Conservation (phyloP, 2,329 filamentous ascomycete species). For the Rugonectria rugulosa region DNA sequence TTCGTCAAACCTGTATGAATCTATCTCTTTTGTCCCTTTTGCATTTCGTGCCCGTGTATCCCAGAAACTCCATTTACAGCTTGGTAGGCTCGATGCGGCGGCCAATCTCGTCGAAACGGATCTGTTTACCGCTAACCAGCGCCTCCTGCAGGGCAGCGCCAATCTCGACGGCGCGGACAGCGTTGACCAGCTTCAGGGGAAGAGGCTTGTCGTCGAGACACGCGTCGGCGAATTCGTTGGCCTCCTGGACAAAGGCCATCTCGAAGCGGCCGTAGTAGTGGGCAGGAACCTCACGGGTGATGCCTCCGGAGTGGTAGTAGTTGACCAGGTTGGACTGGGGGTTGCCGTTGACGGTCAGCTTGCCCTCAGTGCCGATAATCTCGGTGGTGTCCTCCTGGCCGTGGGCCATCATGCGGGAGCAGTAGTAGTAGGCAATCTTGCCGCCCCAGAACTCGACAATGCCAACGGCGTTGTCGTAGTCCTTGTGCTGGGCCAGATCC, state of each 20-base stretch:
- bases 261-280: constrained; percentile 70
- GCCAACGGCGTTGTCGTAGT: constrained; percentile 50
- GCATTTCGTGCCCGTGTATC: background rate
- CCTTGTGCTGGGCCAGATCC: constrained; percentile 37
- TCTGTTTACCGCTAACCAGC: constrained; percentile 14
- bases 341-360: constrained; percentile 66
- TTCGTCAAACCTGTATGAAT: background rate
- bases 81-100: constrained; percentile 18
- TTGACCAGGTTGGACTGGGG: constrained; percentile 62
- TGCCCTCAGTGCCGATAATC: constrained; percentile 72
- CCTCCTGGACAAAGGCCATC: constrained; percentile 67
- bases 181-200: constrained; percentile 40
- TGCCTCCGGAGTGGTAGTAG: constrained; percentile 53
- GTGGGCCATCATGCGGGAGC: constrained; percentile 70
- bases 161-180: constrained; percentile 21
- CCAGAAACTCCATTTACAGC: constrained; percentile 5
- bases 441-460: constrained; percentile 71
- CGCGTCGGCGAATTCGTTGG: constrained; percentile 66
- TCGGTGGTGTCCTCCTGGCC: constrained; percentile 74
- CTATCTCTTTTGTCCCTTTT: background rate
- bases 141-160: constrained; percentile 19
- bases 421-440: constrained; percentile 70
- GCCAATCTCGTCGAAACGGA: constrained; percentile 21
- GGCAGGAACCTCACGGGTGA: constrained; percentile 64
- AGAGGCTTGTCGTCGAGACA: constrained; percentile 51